Conservation (phyloP, 805 yeast genomes). For the Pichia nakasei region DNA sequence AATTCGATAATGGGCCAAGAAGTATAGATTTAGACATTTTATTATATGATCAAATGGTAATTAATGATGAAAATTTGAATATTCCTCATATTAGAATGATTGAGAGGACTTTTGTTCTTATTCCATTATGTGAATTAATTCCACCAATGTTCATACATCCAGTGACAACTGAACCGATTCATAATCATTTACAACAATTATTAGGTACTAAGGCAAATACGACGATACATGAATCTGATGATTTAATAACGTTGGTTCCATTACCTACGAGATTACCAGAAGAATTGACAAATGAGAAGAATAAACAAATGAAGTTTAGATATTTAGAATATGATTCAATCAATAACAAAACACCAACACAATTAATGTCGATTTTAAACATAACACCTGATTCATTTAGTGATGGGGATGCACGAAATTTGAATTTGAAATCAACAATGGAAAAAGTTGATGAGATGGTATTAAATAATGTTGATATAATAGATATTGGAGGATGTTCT, state of each 20-base stretch:
- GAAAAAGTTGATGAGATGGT: slow-evolving; percentile 41
- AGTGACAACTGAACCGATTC: slow-evolving; percentile 74
- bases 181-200: slow-evolving; percentile 50
- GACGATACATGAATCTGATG: slow-evolving; percentile 39
- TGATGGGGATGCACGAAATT: slow-evolving; percentile 59
- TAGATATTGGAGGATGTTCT: slow-evolving; percentile 93
- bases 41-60: slow-evolving; percentile 50
- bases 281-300: slow-evolving; percentile 1
- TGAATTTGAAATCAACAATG: slow-evolving; percentile 34
- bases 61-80: slow-evolving; percentile 50
- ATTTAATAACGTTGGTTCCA: slow-evolving; percentile 45
- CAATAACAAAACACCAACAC: slow-evolving; percentile 40
- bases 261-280: slow-evolving; percentile 12
- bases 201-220: slow-evolving; percentile 14
- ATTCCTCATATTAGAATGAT: slow-evolving; percentile 86
- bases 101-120: slow-evolving; percentile 82
- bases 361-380: slow-evolving; percentile 81
- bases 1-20: slow-evolving; percentile 87
- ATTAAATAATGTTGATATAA: slow-evolving; percentile 55
- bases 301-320: slow-evolving; percentile 15
- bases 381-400: slow-evolving; percentile 93
- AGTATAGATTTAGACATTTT: slow-evolving; percentile 83
- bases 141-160: slow-evolving; percentile 68
- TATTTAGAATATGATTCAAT: slow-evolving; percentile 37
- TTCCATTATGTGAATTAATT: slow-evolving; percentile 78